Conservation (phyloP, 371 early-diverging fungal genomes). For the Chytridium lagenaria region DNA sequence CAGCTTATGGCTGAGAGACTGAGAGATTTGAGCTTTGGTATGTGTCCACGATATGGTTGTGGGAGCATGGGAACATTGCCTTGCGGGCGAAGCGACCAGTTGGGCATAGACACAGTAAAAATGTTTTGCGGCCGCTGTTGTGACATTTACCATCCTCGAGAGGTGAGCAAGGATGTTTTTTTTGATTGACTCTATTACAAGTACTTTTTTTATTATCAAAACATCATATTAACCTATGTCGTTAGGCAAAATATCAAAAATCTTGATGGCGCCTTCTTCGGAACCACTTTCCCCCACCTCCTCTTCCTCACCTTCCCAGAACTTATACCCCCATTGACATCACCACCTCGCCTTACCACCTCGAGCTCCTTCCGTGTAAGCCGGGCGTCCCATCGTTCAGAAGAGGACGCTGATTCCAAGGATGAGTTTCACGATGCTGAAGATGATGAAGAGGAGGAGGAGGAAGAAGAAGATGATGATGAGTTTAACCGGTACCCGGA, state of each 20-base stretch:
- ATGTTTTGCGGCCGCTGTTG: slow-evolving; percentile 93
- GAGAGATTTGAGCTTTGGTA: slow-evolving; percentile 90
- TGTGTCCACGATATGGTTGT: slow-evolving; percentile 94
- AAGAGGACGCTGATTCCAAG: slow-evolving; percentile 21
- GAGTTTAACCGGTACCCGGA: slow-evolving; percentile 37
- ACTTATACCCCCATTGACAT: slow-evolving; percentile 63
- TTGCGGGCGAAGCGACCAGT: slow-evolving; percentile 73
- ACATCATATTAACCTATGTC: not conserved
- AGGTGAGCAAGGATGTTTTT: slow-evolving; percentile 24
- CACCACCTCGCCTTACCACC: slow-evolving; percentile 23
- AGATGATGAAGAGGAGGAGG: slow-evolving; percentile 30
- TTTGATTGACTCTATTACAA: too few species aligned
- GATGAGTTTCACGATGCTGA: slow-evolving; percentile 21
- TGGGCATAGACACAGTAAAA: slow-evolving; percentile 83
- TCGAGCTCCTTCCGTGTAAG: slow-evolving; percentile 18
- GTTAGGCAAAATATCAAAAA: slow-evolving; percentile 54
- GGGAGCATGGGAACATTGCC: slow-evolving; percentile 64
- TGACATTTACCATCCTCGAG: slow-evolving; percentile 78
- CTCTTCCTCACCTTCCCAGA: slow-evolving; percentile 92
- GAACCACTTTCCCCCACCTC: slow-evolving; percentile 96
- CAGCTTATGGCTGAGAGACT: slow-evolving; percentile 92
- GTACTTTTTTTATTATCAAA: not conserved
- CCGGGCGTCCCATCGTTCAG: not conserved
- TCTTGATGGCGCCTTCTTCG: slow-evolving; percentile 98
- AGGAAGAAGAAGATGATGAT: slow-evolving; percentile 25